These are phyloP conservation scores for Hymenoscyphus scutula DNA, from an alignment of 2,329 filamentous ascomycete species.

Conservation along the genomic window DNA sequence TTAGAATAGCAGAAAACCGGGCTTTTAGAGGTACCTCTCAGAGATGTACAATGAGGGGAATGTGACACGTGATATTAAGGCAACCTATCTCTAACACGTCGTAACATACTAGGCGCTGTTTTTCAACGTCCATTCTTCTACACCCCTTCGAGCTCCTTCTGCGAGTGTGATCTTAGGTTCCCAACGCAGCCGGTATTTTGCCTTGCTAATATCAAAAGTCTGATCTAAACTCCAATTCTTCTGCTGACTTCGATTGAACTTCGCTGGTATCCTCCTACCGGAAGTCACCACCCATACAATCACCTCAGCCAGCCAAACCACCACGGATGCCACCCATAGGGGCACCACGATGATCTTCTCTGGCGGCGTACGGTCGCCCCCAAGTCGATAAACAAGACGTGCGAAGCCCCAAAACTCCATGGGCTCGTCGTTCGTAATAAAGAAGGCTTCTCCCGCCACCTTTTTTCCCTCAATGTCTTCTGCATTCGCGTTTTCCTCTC, in stretches of 20 bases:
- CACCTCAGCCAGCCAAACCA: constrained; percentile 13
- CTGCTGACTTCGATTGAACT: constrained; percentile 11
- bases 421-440: constrained; percentile 17
- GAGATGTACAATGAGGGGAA: too few species aligned
- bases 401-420: constrained; percentile 15
- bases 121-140: too few species aligned
- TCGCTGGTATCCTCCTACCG: background rate
- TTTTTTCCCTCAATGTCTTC: background rate
- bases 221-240: constrained; percentile 8
- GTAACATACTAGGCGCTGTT: too few species aligned
- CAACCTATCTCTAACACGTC: too few species aligned
- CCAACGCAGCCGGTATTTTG: constrained; percentile 45
- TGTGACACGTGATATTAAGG: too few species aligned
- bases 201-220: constrained; percentile 22
- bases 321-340: constrained; percentile 8
- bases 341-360: constrained; percentile 11
- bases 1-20: too few species aligned
- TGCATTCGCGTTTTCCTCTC: background rate
- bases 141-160: constrained; percentile 38
- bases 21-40: too few species aligned
- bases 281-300: constrained; percentile 10
- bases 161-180: constrained; percentile 42
- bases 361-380: constrained; percentile 4
- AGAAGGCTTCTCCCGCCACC: constrained; percentile 17
- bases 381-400: constrained; percentile 9